phyloP scores from a whole-genome alignment of 495 filamentous ascomycete species.

The Parachaetomium inaequale region DNA sequence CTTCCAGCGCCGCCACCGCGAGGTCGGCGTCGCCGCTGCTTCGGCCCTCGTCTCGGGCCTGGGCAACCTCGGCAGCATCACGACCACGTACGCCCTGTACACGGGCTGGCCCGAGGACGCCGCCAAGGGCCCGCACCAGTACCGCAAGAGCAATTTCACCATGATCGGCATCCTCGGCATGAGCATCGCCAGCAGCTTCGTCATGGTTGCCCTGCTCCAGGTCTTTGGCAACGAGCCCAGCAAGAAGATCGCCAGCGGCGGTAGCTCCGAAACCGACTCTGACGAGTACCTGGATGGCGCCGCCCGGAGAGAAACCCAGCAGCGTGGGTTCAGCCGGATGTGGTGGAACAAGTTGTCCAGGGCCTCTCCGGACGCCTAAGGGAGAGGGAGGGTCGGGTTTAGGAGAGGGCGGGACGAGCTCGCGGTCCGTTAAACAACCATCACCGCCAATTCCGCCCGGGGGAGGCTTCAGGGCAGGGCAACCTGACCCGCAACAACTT shows the following conservation, averaged over 20 bases:
- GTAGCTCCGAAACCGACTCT: slow-evolving; percentile 38
- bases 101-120: slow-evolving; percentile 77
- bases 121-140: slow-evolving; percentile 62
- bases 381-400: not conserved
- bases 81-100: slow-evolving; percentile 87
- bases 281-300: slow-evolving; percentile 64
- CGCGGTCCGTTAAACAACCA: slow-evolving; percentile 17
- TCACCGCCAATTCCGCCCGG: not conserved
- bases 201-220: slow-evolving; percentile 64
- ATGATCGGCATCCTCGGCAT: slow-evolving; percentile 82
- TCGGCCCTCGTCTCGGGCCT: slow-evolving; percentile 80
- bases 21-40: slow-evolving; percentile 88
- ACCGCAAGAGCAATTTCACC: slow-evolving; percentile 75
- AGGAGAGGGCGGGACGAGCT: slow-evolving; percentile 7
- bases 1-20: slow-evolving; percentile 83
- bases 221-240: slow-evolving; percentile 56
- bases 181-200: slow-evolving; percentile 66
- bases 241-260: slow-evolving; percentile 36
- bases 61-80: slow-evolving; percentile 78
- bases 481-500: not conserved
- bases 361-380: not conserved
- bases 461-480: not conserved
- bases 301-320: slow-evolving; percentile 61
- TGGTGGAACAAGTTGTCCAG: slow-evolving; percentile 40
- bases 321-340: slow-evolving; percentile 64